Conservation (phyloP, 1,284 basidiomycete species). For the Cryptococcus sp. region DNA sequence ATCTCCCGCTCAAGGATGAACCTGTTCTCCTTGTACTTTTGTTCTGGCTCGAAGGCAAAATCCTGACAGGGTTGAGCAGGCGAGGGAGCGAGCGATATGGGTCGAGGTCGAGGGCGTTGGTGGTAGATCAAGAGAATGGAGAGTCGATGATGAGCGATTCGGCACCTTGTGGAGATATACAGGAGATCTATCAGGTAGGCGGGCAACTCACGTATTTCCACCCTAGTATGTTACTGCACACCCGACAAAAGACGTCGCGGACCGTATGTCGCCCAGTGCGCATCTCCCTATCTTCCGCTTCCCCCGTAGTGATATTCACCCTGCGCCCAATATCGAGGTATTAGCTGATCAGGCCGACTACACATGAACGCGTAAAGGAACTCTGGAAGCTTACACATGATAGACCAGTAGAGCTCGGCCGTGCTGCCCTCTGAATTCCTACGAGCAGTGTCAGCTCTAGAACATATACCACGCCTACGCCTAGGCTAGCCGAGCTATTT, state of each 20-base stretch:
- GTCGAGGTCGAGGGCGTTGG: slow-evolving; percentile 1
- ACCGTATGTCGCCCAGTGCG: slow-evolving; percentile 96
- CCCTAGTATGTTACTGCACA: slow-evolving; percentile 80
- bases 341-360: not conserved
- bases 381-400: slow-evolving; percentile 66
- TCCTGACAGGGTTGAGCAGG: slow-evolving; percentile 65
- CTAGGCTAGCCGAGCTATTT: not conserved
- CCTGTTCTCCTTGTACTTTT: slow-evolving; percentile 99
- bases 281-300: slow-evolving; percentile 89
- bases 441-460: slow-evolving; percentile 6
- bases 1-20: slow-evolving; percentile 93
- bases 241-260: slow-evolving; percentile 88
- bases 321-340: slow-evolving; percentile 54
- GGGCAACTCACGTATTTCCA: slow-evolving; percentile 90
- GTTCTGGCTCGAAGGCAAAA: slow-evolving; percentile 79
- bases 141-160: too few relatives aligned
- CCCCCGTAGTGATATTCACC: slow-evolving; percentile 85
- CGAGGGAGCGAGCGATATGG: not conserved
- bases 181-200: not conserved
- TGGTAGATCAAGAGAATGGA: slow-evolving; percentile 8
- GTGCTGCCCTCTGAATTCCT: slow-evolving; percentile 94
- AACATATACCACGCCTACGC: not conserved
- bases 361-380: not conserved
- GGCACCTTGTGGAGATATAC: not conserved
- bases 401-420: slow-evolving; percentile 93